Evolutionary conservation across 805 yeast genomes (phyloP).

Genomic region (Metschnikowia santaceciliae): DNA sequence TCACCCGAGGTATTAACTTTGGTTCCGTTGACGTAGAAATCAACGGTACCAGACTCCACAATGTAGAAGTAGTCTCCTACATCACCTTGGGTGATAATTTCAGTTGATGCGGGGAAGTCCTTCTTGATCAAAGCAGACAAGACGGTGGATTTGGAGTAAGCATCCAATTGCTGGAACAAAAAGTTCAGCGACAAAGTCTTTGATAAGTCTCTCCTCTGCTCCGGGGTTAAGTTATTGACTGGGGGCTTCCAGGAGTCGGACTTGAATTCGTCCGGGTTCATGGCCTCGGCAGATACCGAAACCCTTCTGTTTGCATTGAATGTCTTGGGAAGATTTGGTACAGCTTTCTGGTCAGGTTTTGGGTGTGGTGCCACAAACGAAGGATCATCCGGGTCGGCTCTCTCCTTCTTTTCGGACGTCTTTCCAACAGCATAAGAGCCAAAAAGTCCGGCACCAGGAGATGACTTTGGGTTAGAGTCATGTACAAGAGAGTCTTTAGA

Average conservation of each 20-base stretch:
- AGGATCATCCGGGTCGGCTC: conserved; percentile 28
- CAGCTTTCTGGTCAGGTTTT: conserved; percentile 18
- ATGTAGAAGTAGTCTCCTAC: conserved; percentile 92
- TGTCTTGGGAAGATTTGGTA: conserved; percentile 46
- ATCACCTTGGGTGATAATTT: conserved; percentile 84
- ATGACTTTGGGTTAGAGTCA: not conserved
- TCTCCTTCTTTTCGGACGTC: conserved; percentile 15
- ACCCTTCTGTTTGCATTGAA: conserved; percentile 83
- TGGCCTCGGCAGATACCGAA: conserved; percentile 85
- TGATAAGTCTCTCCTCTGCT: conserved; percentile 65
- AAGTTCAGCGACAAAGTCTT: conserved; percentile 76
- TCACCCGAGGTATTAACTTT: conserved; percentile 73
- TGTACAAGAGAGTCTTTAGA: conserved; percentile 28
- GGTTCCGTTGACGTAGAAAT: conserved; percentile 66
- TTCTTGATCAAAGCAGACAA: conserved; percentile 82
- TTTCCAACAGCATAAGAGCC: conserved; percentile 10
- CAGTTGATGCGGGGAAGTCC: conserved; percentile 51
- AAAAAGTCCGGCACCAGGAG: conserved; percentile 20
- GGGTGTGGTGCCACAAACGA: conserved; percentile 13
- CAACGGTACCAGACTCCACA: conserved; percentile 80
- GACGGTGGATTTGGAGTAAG: conserved; percentile 70
- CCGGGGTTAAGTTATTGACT: conserved; percentile 54
- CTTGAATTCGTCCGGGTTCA: conserved; percentile 67
- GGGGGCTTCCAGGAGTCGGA: conserved; percentile 74
- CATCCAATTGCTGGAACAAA: conserved; percentile 78